A percentile compares a stretch with the other conserved stretches of the same genome.
Evolutionary conservation across 2,329 filamentous ascomycete genomes (phyloP).

Genomic region (Mollisia scopiformis): DNA sequence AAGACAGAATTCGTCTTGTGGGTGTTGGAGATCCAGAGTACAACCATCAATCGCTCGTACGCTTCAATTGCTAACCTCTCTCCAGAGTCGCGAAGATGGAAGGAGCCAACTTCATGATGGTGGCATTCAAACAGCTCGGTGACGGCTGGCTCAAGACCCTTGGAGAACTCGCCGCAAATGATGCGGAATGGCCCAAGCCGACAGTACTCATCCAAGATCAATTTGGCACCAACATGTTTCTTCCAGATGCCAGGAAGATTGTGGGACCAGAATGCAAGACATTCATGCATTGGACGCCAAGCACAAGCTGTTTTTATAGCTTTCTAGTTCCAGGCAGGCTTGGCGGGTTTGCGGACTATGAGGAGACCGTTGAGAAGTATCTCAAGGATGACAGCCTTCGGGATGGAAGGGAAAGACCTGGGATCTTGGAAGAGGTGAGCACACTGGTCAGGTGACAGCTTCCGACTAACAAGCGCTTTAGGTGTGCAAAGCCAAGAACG

Average conservation of each 20-base stretch:
- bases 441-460: too few relatives aligned
- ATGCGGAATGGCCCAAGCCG: background rate
- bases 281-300: constrained; percentile 7
- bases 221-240: background rate
- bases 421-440: constrained; percentile 1
- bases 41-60: too few relatives aligned
- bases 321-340: background rate
- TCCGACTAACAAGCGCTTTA: background rate
- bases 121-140: background rate
- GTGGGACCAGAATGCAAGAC: background rate
- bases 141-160: background rate
- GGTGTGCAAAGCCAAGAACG: constrained; percentile 4
- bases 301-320: background rate
- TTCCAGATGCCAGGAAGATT: constrained; percentile 4
- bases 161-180: background rate
- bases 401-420: background rate
- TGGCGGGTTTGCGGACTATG: background rate
- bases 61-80: background rate
- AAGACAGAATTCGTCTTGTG: background rate
- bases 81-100: background rate
- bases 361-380: background rate
- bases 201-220: constrained; percentile 5
- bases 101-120: background rate
- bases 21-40: constrained; percentile 4
- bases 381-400: background rate